Evolutionary conservation across 2,329 filamentous ascomycete species (phyloP), one percentile per base, ranked within the genome.

Genomic region (Passalora sequoiae): DNA sequence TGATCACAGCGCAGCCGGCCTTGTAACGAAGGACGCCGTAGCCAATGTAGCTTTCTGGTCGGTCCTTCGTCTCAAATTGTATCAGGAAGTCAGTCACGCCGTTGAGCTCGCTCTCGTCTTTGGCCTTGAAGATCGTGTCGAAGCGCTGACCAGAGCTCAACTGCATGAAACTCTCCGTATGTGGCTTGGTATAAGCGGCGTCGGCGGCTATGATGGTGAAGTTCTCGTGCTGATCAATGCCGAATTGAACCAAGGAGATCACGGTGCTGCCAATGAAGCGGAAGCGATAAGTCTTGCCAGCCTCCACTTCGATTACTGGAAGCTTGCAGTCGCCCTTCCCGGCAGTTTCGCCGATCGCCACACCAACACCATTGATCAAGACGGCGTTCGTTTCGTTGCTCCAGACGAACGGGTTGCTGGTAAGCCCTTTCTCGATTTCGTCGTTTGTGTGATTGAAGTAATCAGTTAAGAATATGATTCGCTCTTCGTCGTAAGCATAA

Each of bases 401-500:
- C 75, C 77, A 84, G 6, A 60, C 57, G 47, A 82, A 77, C 0
- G 75, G 19, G 2, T 60, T 62, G 2, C 65, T 66, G 0, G 60
- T 53, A 1, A 84, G 65, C 0, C 74, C 77, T 0, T 64, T 46
- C 43, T 75, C 71, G 20, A 85, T 73, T 0, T 60, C 57, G 0
- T 45, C 44, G 47, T 84, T 78, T 1, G 71, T 69, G 39, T 73
- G 71, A 25, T 67, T 68, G 59, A 77, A 84, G 50, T 76, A 73
- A 50, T 85, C 81, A 3, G 70, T 67, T 2, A 83, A 60, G 8
- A 71, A 59, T 2, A 84, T 44, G 2, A 77, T 69, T 0, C 74
- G 67, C 19, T 85, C 81, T 2, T 76, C 80, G 43, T 84, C 77
- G 50, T 82, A 84, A 0, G 70, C 29, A 49, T 81, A 83, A 0